Evolutionary conservation across 257 asterid genomes (phyloP).

Genomic region (Thymus mandschuricus): DNA sequence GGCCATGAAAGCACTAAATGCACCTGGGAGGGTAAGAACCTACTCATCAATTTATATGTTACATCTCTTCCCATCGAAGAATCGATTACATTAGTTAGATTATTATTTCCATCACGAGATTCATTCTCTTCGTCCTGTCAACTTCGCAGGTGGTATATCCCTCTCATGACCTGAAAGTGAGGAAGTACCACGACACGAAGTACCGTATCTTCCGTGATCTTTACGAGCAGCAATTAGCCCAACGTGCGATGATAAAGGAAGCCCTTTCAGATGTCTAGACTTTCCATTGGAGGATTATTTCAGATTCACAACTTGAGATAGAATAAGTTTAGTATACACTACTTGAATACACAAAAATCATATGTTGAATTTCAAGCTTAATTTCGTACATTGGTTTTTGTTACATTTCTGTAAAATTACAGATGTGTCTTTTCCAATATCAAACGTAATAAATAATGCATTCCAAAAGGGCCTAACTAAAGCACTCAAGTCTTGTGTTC

Average conservation of each 20-base stretch:
- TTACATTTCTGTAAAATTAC: background rate
- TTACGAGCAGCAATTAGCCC: slow-evolving; percentile 76
- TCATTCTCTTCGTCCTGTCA: too few relatives aligned
- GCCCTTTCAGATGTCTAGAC: slow-evolving; percentile 58
- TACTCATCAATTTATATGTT: background rate
- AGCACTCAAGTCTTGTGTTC: background rate
- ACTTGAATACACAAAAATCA: background rate
- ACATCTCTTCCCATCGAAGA: background rate
- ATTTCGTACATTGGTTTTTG: slow-evolving; percentile 3
- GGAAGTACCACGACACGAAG: slow-evolving; percentile 85
- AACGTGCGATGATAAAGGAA: slow-evolving; percentile 72
- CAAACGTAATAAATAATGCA: background rate
- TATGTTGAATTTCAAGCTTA: slow-evolving; percentile 2
- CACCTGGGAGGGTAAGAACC: slow-evolving; percentile 81
- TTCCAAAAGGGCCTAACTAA: background rate
- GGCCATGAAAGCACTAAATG: slow-evolving; percentile 90
- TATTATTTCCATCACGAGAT: background rate
- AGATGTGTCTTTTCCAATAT: background rate
- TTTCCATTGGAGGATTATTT: background rate
- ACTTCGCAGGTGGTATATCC: slow-evolving; percentile 72
- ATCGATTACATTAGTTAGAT: background rate
- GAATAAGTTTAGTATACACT: background rate
- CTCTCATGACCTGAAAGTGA: slow-evolving; percentile 67
- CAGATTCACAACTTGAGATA: slow-evolving; percentile 1
- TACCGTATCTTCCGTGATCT: slow-evolving; percentile 77